Base-by-base conservation (phyloP, 768 basidiomycete species). In the Mycena capillaripes region DNA sequence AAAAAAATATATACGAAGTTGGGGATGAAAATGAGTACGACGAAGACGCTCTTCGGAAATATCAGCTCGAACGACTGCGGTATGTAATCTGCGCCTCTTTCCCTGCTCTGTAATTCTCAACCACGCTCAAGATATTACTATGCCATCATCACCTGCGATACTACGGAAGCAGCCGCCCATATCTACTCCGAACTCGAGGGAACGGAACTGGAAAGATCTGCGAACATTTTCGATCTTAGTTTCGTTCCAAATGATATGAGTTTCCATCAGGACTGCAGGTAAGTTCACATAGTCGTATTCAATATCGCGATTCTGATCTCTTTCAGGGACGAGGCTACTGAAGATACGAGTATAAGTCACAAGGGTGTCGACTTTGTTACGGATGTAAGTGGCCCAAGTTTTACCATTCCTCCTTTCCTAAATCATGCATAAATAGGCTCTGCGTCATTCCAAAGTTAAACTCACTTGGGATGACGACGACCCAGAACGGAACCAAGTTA, bases 401-500 rank as follows among this genome's bases (percentile, higher is more conserved):
- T 17, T 32, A 16, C 32, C 58, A n/a, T 21, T n/a, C 16, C 46
- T 12, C 40, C 14, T 17, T 29, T n/a, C 30, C 44, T 11, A 50
- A 12, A 50, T 38, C 57, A 55, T 29, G 29, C 27, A 34, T 27
- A 6, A 10, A 32, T 8, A 98, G 97, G 97, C 97, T 12, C 89
- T 99, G 7, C 93, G 97, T 7, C 97, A 99, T 80, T 99, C 98
- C 17, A 98, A 96, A 85, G 97, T 99, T 70, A 98, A 95, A 78
- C 88, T 99, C 36, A 98, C 97, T 6, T 99, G 98, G 98, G 98
- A 99, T 75, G 95, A 97, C 65, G 98, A 99, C 81, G 97, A 99
- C 75, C 92, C 95, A 0, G 94, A 97, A 77, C 92, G 97, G 46
- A 88, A 87, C 67, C 91, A 90, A 52, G 76, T 97, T 58, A 95